phyloP scores from a whole-genome alignment of 202 grass and related monocot species.

The Alloteropsis angusta region DNA sequence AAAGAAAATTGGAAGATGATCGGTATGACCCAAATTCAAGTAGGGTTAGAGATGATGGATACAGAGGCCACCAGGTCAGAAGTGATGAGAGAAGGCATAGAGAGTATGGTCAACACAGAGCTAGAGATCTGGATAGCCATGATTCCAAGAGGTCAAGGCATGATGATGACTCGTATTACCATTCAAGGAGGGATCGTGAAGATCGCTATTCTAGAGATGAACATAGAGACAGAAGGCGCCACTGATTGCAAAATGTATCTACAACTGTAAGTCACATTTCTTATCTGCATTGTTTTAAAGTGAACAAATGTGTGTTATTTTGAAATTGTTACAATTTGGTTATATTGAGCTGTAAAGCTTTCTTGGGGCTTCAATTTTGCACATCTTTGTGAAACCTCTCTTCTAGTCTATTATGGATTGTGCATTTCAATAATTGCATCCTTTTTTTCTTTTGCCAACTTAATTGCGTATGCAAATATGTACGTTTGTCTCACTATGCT shows the following conservation, averaged over 20 bases:
- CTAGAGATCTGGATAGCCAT: conserved; percentile 32
- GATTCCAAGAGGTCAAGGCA: conserved; percentile 39
- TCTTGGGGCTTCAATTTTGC: not conserved
- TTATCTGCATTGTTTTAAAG: not conserved
- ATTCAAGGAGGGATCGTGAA: conserved; percentile 43
- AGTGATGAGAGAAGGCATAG: conserved; percentile 25
- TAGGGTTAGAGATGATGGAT: conserved; percentile 24
- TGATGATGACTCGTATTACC: conserved; percentile 27
- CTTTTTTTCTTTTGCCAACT: not conserved
- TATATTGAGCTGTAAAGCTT: not conserved
- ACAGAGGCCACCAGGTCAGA: conserved; percentile 9
- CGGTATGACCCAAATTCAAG: conserved; percentile 31
- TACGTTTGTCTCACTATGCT: not conserved
- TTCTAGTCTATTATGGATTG: not conserved
- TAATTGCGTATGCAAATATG: not conserved
- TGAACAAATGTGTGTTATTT: not conserved
- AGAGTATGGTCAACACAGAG: conserved; percentile 4
- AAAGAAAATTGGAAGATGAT: conserved; percentile 40
- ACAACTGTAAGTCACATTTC: conserved; percentile 18
- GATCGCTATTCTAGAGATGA: conserved; percentile 43
- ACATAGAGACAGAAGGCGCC: conserved; percentile 41
- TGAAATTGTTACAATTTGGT: not conserved
- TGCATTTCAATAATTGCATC: not conserved
- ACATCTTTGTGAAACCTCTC: not conserved
- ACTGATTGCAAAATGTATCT: conserved; percentile 11